These are phyloP conservation scores for Vairimorpha ceranae DNA, from an alignment of 371 early-diverging fungal genomes.

Conservation along the genomic window DNA sequence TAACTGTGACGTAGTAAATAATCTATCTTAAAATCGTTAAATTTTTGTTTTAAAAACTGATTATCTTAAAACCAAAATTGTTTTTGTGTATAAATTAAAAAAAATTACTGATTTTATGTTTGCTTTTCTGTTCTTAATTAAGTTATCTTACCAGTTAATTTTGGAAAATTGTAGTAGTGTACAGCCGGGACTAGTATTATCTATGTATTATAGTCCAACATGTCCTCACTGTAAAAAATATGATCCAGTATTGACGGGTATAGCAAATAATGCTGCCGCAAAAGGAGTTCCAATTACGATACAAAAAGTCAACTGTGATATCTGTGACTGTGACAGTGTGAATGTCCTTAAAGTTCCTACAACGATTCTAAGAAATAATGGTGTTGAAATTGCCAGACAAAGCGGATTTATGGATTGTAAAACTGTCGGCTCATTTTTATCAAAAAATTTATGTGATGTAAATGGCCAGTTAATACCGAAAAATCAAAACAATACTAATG, in stretches of 20 bases:
- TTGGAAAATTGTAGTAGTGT: neutral
- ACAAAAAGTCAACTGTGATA: slow-evolving; percentile 53
- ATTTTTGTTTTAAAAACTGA: too few species aligned
- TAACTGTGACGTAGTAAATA: too few species aligned
- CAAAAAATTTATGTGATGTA: neutral
- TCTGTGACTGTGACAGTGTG: slow-evolving; percentile 44
- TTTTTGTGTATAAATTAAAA: too few species aligned
- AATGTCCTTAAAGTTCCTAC: slow-evolving; percentile 59
- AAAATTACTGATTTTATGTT: too few species aligned
- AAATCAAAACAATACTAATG: too few species aligned
- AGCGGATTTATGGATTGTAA: slow-evolving; percentile 41
- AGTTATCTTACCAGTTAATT: too few species aligned
- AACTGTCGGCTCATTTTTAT: slow-evolving; percentile 39
- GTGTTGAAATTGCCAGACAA: slow-evolving; percentile 31
- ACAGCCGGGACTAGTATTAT: neutral
- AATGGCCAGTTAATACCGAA: neutral
- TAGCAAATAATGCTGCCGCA: neutral
- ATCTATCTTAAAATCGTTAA: too few species aligned
- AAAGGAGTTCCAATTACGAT: slow-evolving; percentile 32
- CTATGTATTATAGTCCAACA: neutral
- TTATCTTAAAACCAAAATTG: too few species aligned
- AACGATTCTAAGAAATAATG: slow-evolving; percentile 49
- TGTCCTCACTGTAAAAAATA: neutral
- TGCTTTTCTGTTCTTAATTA: too few species aligned
- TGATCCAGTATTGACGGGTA: neutral